These are phyloP conservation scores for Agrostemma githago DNA, from an alignment of 148 eudicot species.

Conservation along the genomic window DNA sequence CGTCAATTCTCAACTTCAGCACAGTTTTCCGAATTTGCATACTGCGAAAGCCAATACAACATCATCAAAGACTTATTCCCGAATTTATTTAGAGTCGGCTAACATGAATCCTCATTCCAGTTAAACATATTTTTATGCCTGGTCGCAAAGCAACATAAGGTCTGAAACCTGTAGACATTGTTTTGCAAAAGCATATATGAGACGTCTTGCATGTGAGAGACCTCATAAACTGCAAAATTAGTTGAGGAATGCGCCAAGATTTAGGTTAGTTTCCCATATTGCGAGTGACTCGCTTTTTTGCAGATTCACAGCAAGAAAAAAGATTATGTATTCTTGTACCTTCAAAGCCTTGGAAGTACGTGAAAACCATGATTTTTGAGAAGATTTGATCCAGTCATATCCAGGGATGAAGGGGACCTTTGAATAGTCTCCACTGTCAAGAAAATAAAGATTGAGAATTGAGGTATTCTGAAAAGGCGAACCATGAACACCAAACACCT, in stretches of 20 bases:
- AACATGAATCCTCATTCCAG: background rate
- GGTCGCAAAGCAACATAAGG: too few species aligned
- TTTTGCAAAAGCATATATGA: background rate
- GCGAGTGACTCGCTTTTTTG: background rate
- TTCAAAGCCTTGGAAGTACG: conserved; percentile 54
- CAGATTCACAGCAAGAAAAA: background rate
- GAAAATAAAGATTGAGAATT: conserved; percentile 71
- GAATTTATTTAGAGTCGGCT: background rate
- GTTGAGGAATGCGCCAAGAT: too few species aligned
- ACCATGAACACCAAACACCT: conserved; percentile 65
- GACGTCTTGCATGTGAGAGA: too few species aligned
- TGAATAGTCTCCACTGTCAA: conserved; percentile 96
- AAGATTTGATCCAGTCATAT: conserved; percentile 91
- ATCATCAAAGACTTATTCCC: background rate
- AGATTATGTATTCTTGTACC: conserved; percentile 28
- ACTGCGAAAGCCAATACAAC: background rate
- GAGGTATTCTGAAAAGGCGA: conserved; percentile 67
- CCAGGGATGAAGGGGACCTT: conserved; percentile 53
- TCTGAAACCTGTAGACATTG: background rate
- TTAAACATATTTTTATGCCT: background rate
- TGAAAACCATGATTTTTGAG: conserved; percentile 86
- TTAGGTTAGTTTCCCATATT: too few species aligned
- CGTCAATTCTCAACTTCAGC: background rate
- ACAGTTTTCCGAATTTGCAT: background rate
- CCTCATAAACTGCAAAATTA: too few species aligned